A percentile compares a stretch with the other conserved stretches of the same genome.
These are phyloP conservation scores for Colletotrichum spinosum DNA, from an alignment of 2,329 filamentous ascomycete species.

Conservation along the genomic window DNA sequence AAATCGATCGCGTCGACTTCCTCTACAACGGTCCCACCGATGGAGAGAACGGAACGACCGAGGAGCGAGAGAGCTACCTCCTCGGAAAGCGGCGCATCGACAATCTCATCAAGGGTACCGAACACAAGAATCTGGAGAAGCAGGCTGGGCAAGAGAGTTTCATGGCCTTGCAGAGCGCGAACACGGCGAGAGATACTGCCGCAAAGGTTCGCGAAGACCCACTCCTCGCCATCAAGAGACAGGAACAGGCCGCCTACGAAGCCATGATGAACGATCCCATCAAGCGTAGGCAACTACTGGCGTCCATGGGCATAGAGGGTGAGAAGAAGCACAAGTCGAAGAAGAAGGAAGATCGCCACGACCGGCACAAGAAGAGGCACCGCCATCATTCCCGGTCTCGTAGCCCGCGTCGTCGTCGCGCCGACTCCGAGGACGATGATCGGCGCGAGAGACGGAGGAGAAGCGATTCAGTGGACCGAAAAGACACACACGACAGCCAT, in stretches of 20 bases:
- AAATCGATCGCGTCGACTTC: conserved; percentile 91
- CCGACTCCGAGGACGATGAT: conserved; percentile 46
- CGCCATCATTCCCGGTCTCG: conserved; percentile 53
- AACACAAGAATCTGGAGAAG: conserved; percentile 85
- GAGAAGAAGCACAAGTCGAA: conserved; percentile 50
- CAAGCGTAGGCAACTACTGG: conserved; percentile 75
- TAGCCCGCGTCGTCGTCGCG: conserved; percentile 48
- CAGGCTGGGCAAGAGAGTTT: conserved; percentile 70
- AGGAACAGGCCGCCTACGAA: conserved; percentile 85
- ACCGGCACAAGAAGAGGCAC: conserved; percentile 48
- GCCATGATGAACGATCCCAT: conserved; percentile 83
- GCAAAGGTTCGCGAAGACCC: conserved; percentile 92
- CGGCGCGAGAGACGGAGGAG: conserved; percentile 37
- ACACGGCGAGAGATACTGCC: conserved; percentile 82
- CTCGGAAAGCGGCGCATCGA: conserved; percentile 94
- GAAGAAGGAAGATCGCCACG: conserved; percentile 57
- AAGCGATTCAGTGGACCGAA: conserved; percentile 35
- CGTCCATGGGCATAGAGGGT: conserved; percentile 68
- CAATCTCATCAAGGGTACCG: conserved; percentile 80
- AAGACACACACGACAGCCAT: conserved; percentile 13
- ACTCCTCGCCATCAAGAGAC: conserved; percentile 90
- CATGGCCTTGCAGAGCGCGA: conserved; percentile 75
- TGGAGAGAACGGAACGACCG: conserved; percentile 79
- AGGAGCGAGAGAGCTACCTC: conserved; percentile 94
- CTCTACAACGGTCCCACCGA: conserved; percentile 93